phyloP scores from a whole-genome alignment of 805 yeast genomes.

The Hanseniaspora hatyaiensis region DNA sequence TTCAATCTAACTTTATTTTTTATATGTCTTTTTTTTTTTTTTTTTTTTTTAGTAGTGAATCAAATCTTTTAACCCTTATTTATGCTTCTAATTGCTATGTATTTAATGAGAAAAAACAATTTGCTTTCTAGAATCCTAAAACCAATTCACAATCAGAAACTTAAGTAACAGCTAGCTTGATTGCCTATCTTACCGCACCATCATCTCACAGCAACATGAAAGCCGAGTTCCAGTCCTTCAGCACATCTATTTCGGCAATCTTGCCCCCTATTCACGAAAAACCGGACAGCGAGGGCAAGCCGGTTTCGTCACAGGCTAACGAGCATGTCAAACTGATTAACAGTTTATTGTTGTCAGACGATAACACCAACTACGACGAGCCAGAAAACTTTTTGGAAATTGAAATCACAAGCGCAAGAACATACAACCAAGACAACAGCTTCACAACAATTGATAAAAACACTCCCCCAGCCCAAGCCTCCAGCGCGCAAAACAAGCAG shows the following conservation, averaged over 20 bases:
- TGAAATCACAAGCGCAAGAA: conserved; percentile 45
- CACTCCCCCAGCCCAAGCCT: neutral
- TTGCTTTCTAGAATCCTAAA: too few species aligned
- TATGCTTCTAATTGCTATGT: too few species aligned
- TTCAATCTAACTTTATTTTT: too few species aligned
- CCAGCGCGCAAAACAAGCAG: conserved; percentile 17
- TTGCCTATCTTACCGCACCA: neutral
- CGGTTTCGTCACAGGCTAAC: too few species aligned
- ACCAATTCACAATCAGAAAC: too few species aligned
- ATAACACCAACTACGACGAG: conserved; percentile 49
- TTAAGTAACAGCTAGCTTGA: too few species aligned
- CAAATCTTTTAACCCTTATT: too few species aligned
- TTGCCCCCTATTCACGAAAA: neutral
- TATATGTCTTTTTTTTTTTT: too few species aligned
- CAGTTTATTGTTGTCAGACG: conserved; percentile 10
- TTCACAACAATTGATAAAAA: neutral
- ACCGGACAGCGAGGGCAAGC: neutral
- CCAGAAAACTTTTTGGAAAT: conserved; percentile 91
- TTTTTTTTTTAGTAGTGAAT: too few species aligned
- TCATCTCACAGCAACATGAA: neutral
- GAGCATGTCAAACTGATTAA: conserved; percentile 1
- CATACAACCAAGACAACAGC: conserved; percentile 21
- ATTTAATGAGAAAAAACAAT: too few species aligned
- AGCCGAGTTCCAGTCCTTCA: conserved; percentile 13
- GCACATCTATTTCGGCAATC: conserved; percentile 10